Percentiles rank a stretch among this genome's conserved stretches.
Conservation (phyloP, 495 filamentous ascomycete genomes). For the Glonium stellatum region DNA sequence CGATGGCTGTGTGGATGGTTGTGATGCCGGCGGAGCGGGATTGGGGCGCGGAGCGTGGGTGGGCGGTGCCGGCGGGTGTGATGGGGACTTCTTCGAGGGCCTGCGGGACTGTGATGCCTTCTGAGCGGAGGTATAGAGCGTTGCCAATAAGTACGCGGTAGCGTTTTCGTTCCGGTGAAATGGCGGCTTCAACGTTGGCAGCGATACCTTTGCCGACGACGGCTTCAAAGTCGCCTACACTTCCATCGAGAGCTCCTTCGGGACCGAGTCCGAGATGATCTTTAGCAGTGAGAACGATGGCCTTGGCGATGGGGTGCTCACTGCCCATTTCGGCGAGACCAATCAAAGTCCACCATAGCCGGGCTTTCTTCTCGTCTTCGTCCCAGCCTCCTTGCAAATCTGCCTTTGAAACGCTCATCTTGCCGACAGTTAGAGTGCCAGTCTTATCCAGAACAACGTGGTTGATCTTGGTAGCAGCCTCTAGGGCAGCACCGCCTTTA, state of each 20-base stretch:
- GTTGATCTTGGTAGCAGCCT: constrained; percentile 84
- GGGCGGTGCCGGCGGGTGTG: constrained; percentile 31
- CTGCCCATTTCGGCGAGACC: constrained; percentile 89
- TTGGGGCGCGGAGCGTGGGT: constrained; percentile 30
- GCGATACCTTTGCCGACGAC: constrained; percentile 79
- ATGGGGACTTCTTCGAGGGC: constrained; percentile 41
- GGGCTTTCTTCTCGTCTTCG: constrained; percentile 56
- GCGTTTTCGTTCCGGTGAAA: constrained; percentile 53
- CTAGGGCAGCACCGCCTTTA: constrained; percentile 89
- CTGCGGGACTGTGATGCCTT: constrained; percentile 57
- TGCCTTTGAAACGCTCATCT: constrained; percentile 78
- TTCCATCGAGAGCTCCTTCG: constrained; percentile 73
- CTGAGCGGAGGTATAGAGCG: constrained; percentile 63
- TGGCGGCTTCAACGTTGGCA: constrained; percentile 70
- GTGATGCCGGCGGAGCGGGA: constrained; percentile 58
- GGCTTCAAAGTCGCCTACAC: constrained; percentile 75
- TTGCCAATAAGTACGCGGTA: constrained; percentile 83
- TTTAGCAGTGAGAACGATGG: constrained; percentile 68
- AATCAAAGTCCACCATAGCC: constrained; percentile 89
- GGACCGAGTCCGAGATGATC: constrained; percentile 61
- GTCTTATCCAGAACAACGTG: constrained; percentile 99
- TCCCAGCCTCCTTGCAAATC: constrained; percentile 63
- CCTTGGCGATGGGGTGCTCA: constrained; percentile 90
- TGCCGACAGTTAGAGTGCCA: constrained; percentile 87
- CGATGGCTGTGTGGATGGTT: constrained; percentile 84